These are phyloP conservation scores for Harringtonia lauricola DNA, from an alignment of 2,329 filamentous ascomycete genomes.

Conservation along the genomic window DNA sequence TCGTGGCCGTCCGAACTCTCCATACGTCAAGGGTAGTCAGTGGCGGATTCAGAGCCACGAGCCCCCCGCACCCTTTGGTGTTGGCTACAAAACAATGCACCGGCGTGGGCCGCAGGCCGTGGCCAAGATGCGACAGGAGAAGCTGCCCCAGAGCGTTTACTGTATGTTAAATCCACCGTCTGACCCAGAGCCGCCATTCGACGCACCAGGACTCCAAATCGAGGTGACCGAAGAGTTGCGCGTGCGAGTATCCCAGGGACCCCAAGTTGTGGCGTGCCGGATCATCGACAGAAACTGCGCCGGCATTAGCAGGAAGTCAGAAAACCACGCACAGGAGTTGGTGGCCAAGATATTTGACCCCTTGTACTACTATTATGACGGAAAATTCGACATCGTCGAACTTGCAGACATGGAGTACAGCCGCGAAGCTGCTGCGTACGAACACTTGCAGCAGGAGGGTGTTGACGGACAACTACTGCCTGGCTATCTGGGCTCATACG, in stretches of 20 bases:
- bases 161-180: conserved; percentile 8
- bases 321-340: background rate
- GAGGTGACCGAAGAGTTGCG: conserved; percentile 7
- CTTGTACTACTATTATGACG: conserved; percentile 11
- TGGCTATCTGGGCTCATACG: conserved; percentile 7
- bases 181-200: conserved; percentile 2
- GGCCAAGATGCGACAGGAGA: conserved; percentile 5
- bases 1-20: conserved; percentile 2
- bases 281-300: background rate
- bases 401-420: conserved; percentile 11
- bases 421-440: conserved; percentile 9
- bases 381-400: conserved; percentile 9
- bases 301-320: background rate
- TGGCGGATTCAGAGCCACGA: conserved; percentile 7
- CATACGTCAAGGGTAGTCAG: conserved; percentile 1
- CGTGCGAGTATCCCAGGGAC: background rate
- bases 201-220: background rate
- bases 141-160: conserved; percentile 10
- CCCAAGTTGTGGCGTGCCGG: conserved; percentile 8
- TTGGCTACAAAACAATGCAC: conserved; percentile 8
- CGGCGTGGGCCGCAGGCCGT: conserved; percentile 4
- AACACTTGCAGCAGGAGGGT: conserved; percentile 5
- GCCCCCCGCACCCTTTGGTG: conserved; percentile 7
- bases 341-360: conserved; percentile 13
- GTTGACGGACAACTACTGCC: conserved; percentile 10